A percentile compares a stretch with the other conserved stretches of the same genome.
Conservation (phyloP, 2,329 filamentous ascomycete species). For the Epichloe elymi region DNA sequence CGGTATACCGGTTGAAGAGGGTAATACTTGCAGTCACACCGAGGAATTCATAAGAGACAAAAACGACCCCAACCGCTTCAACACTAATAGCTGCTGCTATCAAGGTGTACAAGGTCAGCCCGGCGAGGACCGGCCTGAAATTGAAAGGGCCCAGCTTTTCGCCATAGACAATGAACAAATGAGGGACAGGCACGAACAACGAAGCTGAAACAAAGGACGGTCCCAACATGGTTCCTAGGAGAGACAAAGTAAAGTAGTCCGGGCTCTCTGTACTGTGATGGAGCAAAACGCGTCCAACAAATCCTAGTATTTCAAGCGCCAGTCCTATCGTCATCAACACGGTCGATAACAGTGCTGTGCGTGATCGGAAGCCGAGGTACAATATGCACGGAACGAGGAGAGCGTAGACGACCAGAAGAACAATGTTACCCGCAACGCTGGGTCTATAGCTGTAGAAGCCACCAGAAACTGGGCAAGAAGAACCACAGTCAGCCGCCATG, state of each 20-base stretch:
- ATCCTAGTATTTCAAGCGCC: constrained; percentile 31
- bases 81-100: constrained; percentile 22
- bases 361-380: constrained; percentile 25
- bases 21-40: constrained; percentile 21
- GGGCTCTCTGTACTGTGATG: constrained; percentile 19
- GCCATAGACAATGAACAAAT: constrained; percentile 34
- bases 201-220: constrained; percentile 32
- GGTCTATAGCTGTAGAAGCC: constrained; percentile 26
- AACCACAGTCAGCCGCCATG: constrained; percentile 24
- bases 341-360: constrained; percentile 27
- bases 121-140: constrained; percentile 18
- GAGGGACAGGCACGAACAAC: constrained; percentile 31
- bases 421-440: constrained; percentile 25
- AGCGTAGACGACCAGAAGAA: constrained; percentile 27
- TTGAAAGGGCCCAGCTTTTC: constrained; percentile 23
- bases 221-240: constrained; percentile 34
- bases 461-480: constrained; percentile 21
- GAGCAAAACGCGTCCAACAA: constrained; percentile 32
- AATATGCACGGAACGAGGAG: constrained; percentile 25
- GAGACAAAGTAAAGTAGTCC: constrained; percentile 28
- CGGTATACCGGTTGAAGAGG: no score
- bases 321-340: constrained; percentile 25
- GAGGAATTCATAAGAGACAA: constrained; percentile 23
- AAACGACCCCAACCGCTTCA: constrained; percentile 27
- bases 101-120: constrained; percentile 21